A percentile compares a stretch with the other conserved stretches of the same genome.
These are phyloP conservation scores for Blastobotrys illinoisensis DNA, from an alignment of 1,139 yeast species.

Conservation along the genomic window DNA sequence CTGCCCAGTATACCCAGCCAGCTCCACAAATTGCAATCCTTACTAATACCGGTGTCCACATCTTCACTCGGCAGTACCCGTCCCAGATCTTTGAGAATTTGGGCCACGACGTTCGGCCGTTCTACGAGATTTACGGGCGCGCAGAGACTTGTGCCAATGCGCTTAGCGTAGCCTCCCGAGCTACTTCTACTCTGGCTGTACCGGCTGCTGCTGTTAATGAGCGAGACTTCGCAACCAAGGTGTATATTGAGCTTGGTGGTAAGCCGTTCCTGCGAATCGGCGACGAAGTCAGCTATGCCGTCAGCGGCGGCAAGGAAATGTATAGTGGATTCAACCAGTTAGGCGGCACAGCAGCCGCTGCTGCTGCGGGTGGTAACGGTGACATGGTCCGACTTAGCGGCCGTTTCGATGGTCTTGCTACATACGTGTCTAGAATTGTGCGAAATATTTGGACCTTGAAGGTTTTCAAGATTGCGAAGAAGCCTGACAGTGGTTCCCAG, in stretches of 20 bases:
- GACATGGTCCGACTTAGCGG: constrained; percentile 78
- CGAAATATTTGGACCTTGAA: constrained; percentile 72
- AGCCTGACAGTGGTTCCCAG: constrained; percentile 2
- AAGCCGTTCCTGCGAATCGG: constrained; percentile 32
- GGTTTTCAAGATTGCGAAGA: constrained; percentile 46
- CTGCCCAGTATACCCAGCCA: constrained; percentile 63
- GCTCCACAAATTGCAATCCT: constrained; percentile 64
- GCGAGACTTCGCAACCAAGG: constrained; percentile 45
- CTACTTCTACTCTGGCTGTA: constrained; percentile 7
- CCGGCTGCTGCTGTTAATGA: constrained; percentile 25
- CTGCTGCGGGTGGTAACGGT: constrained; percentile 3
- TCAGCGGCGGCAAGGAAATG: neutral
- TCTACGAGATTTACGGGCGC: constrained; percentile 52
- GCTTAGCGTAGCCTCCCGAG: constrained; percentile 72
- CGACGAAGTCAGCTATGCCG: constrained; percentile 24
- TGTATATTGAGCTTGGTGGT: constrained; percentile 50
- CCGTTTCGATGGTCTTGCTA: constrained; percentile 84
- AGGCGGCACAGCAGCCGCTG: constrained; percentile 3
- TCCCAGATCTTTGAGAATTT: constrained; percentile 68
- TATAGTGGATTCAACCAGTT: neutral
- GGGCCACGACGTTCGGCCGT: constrained; percentile 52
- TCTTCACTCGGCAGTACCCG: constrained; percentile 74
- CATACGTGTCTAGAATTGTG: constrained; percentile 70
- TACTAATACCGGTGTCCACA: constrained; percentile 71
- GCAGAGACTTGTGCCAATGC: constrained; percentile 86